A percentile compares a stretch with the other conserved stretches of the same genome.
Evolutionary conservation across 768 basidiomycete genomes (phyloP).

Genomic region (Termitomyces sp.): DNA sequence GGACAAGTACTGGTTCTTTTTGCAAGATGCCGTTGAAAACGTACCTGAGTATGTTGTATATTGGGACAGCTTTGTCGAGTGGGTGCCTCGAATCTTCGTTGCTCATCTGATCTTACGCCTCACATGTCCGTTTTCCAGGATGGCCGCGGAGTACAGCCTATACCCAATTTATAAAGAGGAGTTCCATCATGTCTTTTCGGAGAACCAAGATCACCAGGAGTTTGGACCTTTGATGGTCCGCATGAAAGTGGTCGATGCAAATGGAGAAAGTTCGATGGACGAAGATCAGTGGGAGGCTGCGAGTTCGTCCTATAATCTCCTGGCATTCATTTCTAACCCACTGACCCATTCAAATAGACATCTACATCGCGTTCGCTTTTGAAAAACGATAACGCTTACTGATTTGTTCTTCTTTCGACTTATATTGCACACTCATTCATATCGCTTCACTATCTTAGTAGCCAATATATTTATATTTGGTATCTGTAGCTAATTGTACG

Average conservation of each 20-base stretch:
- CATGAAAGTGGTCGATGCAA: slow-evolving; percentile 88
- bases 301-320: slow-evolving; percentile 56
- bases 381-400: slow-evolving; percentile 50
- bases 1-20: slow-evolving; percentile 91
- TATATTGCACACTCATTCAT: background rate
- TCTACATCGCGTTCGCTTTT: slow-evolving; percentile 93
- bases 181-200: slow-evolving; percentile 85
- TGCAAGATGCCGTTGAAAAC: slow-evolving; percentile 93
- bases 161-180: slow-evolving; percentile 75
- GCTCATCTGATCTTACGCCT: background rate
- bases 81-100: slow-evolving; percentile 39
- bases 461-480: slow-evolving; percentile 12
- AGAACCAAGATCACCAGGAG: slow-evolving; percentile 76
- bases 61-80: slow-evolving; percentile 92
- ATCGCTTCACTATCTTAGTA: slow-evolving; percentile 7
- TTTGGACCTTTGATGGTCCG: slow-evolving; percentile 79
- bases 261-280: slow-evolving; percentile 90
- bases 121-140: slow-evolving; percentile 35
- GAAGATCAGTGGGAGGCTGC: slow-evolving; percentile 98
- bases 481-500: slow-evolving; percentile 13
- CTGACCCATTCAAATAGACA: slow-evolving; percentile 49
- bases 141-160: slow-evolving; percentile 82
- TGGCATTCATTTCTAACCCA: background rate
- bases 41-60: slow-evolving; percentile 97
- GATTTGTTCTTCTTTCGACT: background rate